These are phyloP conservation scores for Immersiporthe knoxdaviesiana DNA, from an alignment of 2,329 filamentous ascomycete species.

Conservation along the genomic window DNA sequence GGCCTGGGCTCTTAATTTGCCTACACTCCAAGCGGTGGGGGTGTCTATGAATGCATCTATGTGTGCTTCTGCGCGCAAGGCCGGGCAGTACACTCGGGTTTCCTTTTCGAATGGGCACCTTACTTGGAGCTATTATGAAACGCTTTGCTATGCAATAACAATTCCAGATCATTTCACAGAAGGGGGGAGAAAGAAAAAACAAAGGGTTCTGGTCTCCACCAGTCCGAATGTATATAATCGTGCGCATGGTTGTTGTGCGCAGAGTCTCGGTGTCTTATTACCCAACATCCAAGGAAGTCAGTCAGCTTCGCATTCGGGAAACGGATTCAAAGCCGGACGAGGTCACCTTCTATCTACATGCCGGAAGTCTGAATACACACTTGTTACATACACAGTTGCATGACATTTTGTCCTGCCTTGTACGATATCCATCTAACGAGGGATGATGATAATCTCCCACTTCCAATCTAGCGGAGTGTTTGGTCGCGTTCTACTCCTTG, in stretches of 20 bases:
- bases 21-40: slow-evolving; percentile 15
- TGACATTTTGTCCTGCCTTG: not conserved
- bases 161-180: not conserved
- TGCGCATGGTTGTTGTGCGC: not conserved
- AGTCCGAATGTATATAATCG: not conserved
- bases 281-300: not conserved
- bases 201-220: too few relatives aligned
- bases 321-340: too few relatives aligned
- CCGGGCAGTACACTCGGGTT: not conserved
- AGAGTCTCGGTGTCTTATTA: not conserved
- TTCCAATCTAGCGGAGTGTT: not conserved
- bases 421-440: not conserved
- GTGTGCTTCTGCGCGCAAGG: slow-evolving; percentile 1
- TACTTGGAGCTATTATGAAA: not conserved
- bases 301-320: not conserved
- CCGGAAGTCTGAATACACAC: not conserved
- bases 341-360: not conserved
- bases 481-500: not conserved
- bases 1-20: slow-evolving; percentile 8
- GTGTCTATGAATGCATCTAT: slow-evolving; percentile 12
- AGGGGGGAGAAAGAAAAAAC: not conserved
- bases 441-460: not conserved
- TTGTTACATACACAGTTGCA: not conserved
- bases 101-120: not conserved
- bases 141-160: slow-evolving; percentile 2